Evolutionary conservation across 495 filamentous ascomycete genomes (phyloP), one percentile per base, ranked within the genome.

Genomic region (Aspergillus kassunensis): DNA sequence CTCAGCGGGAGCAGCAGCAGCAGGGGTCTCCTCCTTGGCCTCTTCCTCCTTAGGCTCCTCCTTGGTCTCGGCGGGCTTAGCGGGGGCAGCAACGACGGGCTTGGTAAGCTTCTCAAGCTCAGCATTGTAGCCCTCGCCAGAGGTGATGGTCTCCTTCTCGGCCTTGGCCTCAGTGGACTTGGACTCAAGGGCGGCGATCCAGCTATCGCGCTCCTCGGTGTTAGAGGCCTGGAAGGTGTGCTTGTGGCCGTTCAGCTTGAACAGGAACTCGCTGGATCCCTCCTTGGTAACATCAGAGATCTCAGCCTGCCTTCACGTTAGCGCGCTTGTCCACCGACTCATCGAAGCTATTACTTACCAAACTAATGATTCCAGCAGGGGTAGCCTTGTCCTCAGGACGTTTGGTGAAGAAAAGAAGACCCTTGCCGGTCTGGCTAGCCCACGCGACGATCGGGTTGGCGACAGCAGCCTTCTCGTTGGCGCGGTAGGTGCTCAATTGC

Each of bases 361-460:
- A 67, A 65, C 91, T 91, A 69, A 96, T 82, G 57, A 91, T 87
- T 49, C 89, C 87, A 53, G 82, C 78, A 27, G 91, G 91, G 41
- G 78, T 81, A 39, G 75, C 73, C 83, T 92, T 96, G 68, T 91
- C 83, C 60, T 85, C 80, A 48, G 84, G 81, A 60, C 87, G 81
- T 85, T 97, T 97, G 69, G 84, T 82, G 71, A 89, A 90, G 79
- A 93, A 95, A 29, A 97, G 75, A 6, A 98, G 85, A 70, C 93
- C 93, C 80, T 95, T 96, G 63, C 93, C 91, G 52, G 93, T 97
- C 74, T 95, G 82, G 54, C 79, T 84, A 49, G 91, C 89, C 87
- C 95, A 95, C 35, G 93, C 86, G 59, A 82, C 85, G 58, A 83
- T 87, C 44, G 88, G 81, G 73, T 92, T 85, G 55, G 87, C 87